These are phyloP conservation scores for Hypericum androsaemum DNA, from an alignment of 345 rosid genomes.

Conservation along the genomic window DNA sequence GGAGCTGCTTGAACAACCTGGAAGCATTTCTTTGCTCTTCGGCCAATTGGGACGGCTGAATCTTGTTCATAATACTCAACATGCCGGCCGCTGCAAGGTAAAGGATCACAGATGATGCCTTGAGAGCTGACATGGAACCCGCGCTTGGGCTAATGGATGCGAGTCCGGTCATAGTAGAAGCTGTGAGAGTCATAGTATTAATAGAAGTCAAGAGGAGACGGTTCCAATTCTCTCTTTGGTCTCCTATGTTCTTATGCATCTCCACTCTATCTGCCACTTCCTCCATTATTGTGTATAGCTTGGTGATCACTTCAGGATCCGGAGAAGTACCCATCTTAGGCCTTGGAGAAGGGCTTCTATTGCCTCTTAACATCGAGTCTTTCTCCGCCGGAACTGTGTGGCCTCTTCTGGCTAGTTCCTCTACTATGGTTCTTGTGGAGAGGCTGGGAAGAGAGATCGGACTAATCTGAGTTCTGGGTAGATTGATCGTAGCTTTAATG, in stretches of 20 bases:
- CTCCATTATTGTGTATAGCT: slow-evolving; percentile 41
- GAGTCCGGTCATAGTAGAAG: slow-evolving; percentile 45
- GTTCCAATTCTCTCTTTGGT: slow-evolving; percentile 67
- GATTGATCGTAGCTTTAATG: slow-evolving; percentile 9
- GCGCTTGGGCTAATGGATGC: slow-evolving; percentile 17
- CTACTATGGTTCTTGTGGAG: slow-evolving; percentile 9
- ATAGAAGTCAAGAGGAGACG: slow-evolving; percentile 48
- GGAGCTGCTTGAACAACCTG: slow-evolving; percentile 32
- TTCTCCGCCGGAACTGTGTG: slow-evolving; percentile 2
- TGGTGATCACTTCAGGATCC: slow-evolving; percentile 15
- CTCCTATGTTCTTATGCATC: slow-evolving; percentile 59
- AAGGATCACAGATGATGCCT: slow-evolving; percentile 26
- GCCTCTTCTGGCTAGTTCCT: slow-evolving; percentile 13
- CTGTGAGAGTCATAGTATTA: slow-evolving; percentile 59
- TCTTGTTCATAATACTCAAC: slow-evolving; percentile 38
- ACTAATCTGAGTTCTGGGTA: slow-evolving; percentile 8
- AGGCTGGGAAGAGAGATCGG: slow-evolving; percentile 17
- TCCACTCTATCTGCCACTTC: slow-evolving; percentile 53
- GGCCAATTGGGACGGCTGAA: slow-evolving; percentile 48
- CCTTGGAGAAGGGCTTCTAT: background rate
- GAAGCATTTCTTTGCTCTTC: slow-evolving; percentile 49
- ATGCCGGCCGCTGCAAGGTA: slow-evolving; percentile 35
- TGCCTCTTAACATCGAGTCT: background rate
- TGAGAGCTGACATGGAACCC: slow-evolving; percentile 26
- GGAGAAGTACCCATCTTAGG: background rate